Conservation (phyloP, 2,329 filamentous ascomycete species). For the Colletotrichum spinosum region DNA sequence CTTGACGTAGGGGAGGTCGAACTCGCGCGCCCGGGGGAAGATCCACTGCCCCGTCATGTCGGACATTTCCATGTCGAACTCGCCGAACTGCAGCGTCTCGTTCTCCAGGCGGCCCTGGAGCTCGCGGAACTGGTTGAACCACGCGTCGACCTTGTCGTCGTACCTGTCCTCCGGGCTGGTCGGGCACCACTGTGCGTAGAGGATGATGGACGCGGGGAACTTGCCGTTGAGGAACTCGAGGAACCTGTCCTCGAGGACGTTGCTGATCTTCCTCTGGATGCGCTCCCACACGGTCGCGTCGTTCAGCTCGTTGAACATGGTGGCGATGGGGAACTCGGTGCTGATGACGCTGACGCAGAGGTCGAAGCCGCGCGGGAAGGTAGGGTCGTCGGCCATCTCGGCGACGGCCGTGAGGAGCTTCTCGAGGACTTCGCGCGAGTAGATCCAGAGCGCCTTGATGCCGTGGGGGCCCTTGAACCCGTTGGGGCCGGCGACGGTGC, state of each 20-base stretch:
- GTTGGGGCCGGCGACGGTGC: conserved; percentile 16
- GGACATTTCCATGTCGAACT: conserved; percentile 56
- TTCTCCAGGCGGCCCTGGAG: conserved; percentile 42
- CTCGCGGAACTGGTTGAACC: conserved; percentile 49
- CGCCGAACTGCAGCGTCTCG: conserved; percentile 44
- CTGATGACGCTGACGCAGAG: conserved; percentile 60
- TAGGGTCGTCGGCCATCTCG: conserved; percentile 56
- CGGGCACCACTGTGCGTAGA: conserved; percentile 63
- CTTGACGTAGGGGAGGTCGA: conserved; percentile 61
- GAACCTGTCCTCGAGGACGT: conserved; percentile 50
- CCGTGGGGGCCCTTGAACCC: conserved; percentile 51
- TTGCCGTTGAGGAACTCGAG: conserved; percentile 48
- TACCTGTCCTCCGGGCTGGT: conserved; percentile 49
- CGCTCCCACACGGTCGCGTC: conserved; percentile 38
- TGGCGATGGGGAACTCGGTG: conserved; percentile 50
- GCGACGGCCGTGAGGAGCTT: conserved; percentile 53
- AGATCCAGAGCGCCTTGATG: conserved; percentile 56
- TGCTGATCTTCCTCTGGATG: conserved; percentile 49
- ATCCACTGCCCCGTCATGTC: conserved; percentile 58
- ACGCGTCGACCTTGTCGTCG: conserved; percentile 46
- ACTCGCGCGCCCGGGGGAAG: conserved; percentile 58
- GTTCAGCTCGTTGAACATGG: conserved; percentile 50
- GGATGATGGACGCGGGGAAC: conserved; percentile 55
- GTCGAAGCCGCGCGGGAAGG: conserved; percentile 59
- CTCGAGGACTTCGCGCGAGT: conserved; percentile 51